Conservation (phyloP, 169 alveolate genomes). For the Cardiosporidium cionae region DNA sequence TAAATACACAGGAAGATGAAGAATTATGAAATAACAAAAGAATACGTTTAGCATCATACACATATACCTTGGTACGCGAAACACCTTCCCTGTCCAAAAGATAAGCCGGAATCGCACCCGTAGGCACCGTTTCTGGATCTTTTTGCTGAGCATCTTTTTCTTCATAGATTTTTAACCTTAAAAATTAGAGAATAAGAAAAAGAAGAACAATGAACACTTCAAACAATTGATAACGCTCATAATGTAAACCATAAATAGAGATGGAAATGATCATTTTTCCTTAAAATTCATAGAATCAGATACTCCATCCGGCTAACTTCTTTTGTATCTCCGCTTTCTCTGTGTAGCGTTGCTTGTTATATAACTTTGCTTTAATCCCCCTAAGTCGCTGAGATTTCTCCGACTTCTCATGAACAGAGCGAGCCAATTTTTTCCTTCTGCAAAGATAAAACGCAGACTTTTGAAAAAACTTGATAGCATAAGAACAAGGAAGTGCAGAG, state of each 20-base stretch:
- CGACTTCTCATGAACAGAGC: constrained; percentile 84
- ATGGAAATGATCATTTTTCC: too few species aligned
- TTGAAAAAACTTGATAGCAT: neutral
- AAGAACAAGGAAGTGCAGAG: neutral
- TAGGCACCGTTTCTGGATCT: constrained; percentile 64
- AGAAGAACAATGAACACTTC: too few species aligned
- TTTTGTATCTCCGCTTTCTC: constrained; percentile 96
- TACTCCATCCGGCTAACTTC: constrained; percentile 15
- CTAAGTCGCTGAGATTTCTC: constrained; percentile 84
- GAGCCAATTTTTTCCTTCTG: constrained; percentile 86
- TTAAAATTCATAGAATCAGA: too few species aligned
- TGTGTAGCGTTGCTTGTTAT: constrained; percentile 89
- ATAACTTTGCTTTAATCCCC: constrained; percentile 94
- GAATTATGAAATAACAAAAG: neutral
- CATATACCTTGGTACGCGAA: constrained; percentile 75
- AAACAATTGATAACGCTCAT: too few species aligned
- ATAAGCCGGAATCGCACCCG: constrained; percentile 98
- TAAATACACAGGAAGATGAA: neutral
- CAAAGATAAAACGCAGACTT: neutral
- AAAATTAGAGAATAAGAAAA: too few species aligned
- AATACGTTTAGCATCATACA: neutral
- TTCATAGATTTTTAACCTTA: constrained; percentile 74
- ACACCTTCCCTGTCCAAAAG: constrained; percentile 94
- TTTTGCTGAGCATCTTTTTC: constrained; percentile 83
- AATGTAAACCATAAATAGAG: too few species aligned